phyloP scores from a whole-genome alignment of 23 red algal species.

The Gracilaria domingensis region DNA sequence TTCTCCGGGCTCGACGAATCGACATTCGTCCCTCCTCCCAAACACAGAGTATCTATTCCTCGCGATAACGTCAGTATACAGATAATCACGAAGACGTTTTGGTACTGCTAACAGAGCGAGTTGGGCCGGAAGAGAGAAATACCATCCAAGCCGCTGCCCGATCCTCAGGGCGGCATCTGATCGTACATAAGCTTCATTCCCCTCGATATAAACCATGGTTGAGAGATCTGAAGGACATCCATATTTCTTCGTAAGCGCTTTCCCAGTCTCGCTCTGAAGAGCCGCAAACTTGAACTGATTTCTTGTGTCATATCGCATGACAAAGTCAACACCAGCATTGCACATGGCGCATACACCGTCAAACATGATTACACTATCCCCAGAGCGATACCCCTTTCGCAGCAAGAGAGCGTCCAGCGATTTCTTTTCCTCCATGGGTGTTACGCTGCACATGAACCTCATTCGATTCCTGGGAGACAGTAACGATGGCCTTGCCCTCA shows the following conservation, averaged over 20 bases:
- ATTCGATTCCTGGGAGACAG: neutral
- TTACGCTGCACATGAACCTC: neutral
- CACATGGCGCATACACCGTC: conserved; percentile 81
- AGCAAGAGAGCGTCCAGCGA: neutral
- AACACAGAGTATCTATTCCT: conserved; percentile 76
- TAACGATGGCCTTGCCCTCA: neutral
- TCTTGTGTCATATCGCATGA: conserved; percentile 47
- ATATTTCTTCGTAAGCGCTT: conserved; percentile 62
- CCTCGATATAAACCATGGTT: conserved; percentile 79
- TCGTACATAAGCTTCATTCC: conserved; percentile 46
- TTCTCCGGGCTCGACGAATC: conserved; percentile 62
- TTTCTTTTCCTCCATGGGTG: neutral
- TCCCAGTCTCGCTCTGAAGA: conserved; percentile 63
- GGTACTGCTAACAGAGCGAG: conserved; percentile 54
- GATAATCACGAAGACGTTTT: conserved; percentile 43
- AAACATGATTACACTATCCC: conserved; percentile 68
- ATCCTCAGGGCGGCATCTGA: conserved; percentile 68
- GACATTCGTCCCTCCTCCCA: conserved; percentile 73
- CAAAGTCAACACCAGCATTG: conserved; percentile 77
- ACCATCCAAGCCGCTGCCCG: conserved; percentile 49
- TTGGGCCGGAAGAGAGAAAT: conserved; percentile 40
- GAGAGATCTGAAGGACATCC: conserved; percentile 67
- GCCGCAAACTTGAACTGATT: conserved; percentile 74
- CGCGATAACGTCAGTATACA: conserved; percentile 71
- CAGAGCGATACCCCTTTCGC: conserved; percentile 53